Evolutionary conservation across 1,284 basidiomycete genomes (phyloP), one percentile per base, ranked within the genome.

Genomic region (Hortiboletus rubellus): DNA sequence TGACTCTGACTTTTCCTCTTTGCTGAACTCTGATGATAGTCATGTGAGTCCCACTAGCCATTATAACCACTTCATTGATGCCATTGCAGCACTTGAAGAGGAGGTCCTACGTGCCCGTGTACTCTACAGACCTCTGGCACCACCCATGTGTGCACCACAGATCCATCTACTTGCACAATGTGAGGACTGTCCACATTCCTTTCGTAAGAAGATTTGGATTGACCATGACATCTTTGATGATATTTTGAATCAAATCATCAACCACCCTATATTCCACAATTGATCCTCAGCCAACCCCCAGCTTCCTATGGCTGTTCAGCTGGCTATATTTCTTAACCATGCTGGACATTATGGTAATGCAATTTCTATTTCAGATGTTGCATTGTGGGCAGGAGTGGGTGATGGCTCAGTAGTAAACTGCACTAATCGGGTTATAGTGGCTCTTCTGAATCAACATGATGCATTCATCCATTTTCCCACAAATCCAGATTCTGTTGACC

Each of bases 161-260:
- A 50, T 53, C 17, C 50, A 50, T 7, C 4, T 59, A 10, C 55
- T 59, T 24, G 12, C 18, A 14, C 31, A 57, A 1, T 57, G 31
- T 38, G 45, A 48, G 17, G 42, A 52, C 6, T 3, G 9, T 3
- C 46, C 41, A 0, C 9, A 46, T 4, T 36, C 45, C 5, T 60
- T 60, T 45, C 4, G 18, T 12, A 46, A 43, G 38, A 60, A 57
- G 22, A 27, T 58, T 31, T 9, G 2, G 15, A 33, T 58, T n/a
- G 36, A 60, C 18, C 47, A 30, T 9, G 41, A 60, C 1, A 53
- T 60, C 3, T 60, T 60, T 17, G 36, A 53, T 37, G 15, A 50
- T 22, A 58, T 60, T 22, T 18, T 60, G 3, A 17, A 58, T 53
- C 56, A 53, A 11, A 46, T 59, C 5, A 44, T 42, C 15, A n/a